A percentile compares a stretch with the other conserved stretches of the same genome.
These are phyloP conservation scores for Microbotryum silenes-acaulis DNA, from an alignment of 1,284 basidiomycete species.

Conservation along the genomic window DNA sequence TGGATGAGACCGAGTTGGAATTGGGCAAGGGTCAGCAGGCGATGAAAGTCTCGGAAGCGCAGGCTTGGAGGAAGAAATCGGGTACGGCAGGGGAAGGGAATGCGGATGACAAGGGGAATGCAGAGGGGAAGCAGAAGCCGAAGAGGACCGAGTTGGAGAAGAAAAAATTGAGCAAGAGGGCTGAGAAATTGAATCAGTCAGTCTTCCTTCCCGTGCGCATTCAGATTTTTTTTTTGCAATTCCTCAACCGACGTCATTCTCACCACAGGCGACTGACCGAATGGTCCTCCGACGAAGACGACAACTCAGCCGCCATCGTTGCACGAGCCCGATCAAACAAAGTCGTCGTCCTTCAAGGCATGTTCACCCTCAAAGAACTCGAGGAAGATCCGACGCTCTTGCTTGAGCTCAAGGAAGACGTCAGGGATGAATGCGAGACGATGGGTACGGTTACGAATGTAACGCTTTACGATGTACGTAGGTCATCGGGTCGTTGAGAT, in stretches of 20 bases:
- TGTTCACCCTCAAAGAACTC: constrained; percentile 85
- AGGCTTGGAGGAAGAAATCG: constrained; percentile 59
- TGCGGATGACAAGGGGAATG: constrained; percentile 27
- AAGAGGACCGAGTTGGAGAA: constrained; percentile 43
- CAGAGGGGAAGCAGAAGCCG: constrained; percentile 4
- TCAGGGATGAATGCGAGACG: constrained; percentile 82
- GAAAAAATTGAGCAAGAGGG: constrained; percentile 59
- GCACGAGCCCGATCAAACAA: constrained; percentile 43
- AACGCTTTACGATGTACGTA: constrained; percentile 85
- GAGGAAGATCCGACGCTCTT: constrained; percentile 78
- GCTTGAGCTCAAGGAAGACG: constrained; percentile 91
- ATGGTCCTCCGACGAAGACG: constrained; percentile 59
- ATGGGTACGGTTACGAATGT: constrained; percentile 95
- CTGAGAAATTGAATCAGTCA: constrained; percentile 83
- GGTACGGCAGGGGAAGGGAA: constrained; percentile 25
- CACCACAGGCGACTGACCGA: constrained; percentile 62
- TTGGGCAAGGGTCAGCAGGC: constrained; percentile 48
- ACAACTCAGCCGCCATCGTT: constrained; percentile 46
- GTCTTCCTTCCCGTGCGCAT: constrained; percentile 33
- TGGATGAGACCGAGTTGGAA: constrained; percentile 87
- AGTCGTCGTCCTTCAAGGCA: constrained; percentile 85
- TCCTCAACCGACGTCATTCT: too few species aligned
- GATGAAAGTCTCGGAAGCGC: constrained; percentile 77
- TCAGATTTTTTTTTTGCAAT: background rate
- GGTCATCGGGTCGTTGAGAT: background rate